Evolutionary conservation across 2,329 filamentous ascomycete genomes (phyloP).

Genomic region (Pseudogymnoascus pannorum): DNA sequence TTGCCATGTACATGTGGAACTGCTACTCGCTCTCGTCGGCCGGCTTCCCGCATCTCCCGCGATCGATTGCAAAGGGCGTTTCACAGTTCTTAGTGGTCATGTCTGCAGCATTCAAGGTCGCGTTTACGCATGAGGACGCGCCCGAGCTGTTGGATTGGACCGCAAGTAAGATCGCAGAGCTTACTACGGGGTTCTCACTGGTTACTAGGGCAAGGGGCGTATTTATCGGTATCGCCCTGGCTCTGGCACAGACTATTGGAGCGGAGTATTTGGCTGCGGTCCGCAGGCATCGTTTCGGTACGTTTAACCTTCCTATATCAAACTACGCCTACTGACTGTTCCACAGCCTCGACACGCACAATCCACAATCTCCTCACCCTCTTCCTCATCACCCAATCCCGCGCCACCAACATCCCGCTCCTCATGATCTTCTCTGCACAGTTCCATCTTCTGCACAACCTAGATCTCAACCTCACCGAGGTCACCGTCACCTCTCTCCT

Average conservation of each 20-base stretch:
- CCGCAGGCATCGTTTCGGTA: slow-evolving; percentile 9
- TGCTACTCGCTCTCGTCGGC: slow-evolving; percentile 21
- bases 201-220: slow-evolving; percentile 36
- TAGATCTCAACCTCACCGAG: slow-evolving; percentile 46
- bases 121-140: slow-evolving; percentile 80
- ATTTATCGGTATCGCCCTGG: slow-evolving; percentile 37
- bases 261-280: slow-evolving; percentile 33
- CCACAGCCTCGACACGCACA: slow-evolving; percentile 28
- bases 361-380: slow-evolving; percentile 68
- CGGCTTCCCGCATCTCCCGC: slow-evolving; percentile 25
- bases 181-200: slow-evolving; percentile 21
- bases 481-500: slow-evolving; percentile 66
- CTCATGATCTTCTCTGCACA: slow-evolving; percentile 67
- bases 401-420: slow-evolving; percentile 76
- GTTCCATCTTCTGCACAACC: slow-evolving; percentile 44
- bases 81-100: slow-evolving; percentile 39
- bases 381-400: slow-evolving; percentile 79
- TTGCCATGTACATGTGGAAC: slow-evolving; percentile 57
- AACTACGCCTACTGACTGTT: slow-evolving; percentile 9
- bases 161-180: slow-evolving; percentile 24
- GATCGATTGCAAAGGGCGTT: slow-evolving; percentile 24
- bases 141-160: slow-evolving; percentile 63
- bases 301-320: background rate
- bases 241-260: slow-evolving; percentile 35
- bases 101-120: slow-evolving; percentile 79